Conservation (phyloP, 2,329 filamentous ascomycete species). For the Coniochaeta pulveracea region DNA sequence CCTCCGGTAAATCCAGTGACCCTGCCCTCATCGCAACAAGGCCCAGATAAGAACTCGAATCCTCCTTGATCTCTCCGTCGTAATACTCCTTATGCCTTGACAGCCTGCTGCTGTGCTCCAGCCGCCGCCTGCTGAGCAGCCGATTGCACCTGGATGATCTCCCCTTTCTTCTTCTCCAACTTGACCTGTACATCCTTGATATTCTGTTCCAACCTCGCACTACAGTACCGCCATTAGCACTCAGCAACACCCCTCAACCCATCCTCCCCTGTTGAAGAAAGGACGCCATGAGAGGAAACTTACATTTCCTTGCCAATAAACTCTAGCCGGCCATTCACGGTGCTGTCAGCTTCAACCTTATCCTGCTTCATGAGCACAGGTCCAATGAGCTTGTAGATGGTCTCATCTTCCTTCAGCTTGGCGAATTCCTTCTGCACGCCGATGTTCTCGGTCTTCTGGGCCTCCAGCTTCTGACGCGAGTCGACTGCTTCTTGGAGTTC, state of each 20-base stretch:
- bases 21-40: too few relatives aligned
- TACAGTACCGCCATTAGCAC: conserved; percentile 9
- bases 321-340: conserved; percentile 80
- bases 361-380: conserved; percentile 94
- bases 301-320: conserved; percentile 94
- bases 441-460: conserved; percentile 86
- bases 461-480: conserved; percentile 82
- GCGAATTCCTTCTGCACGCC: conserved; percentile 85
- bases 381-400: conserved; percentile 92
- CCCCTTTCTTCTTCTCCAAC: conserved; percentile 45
- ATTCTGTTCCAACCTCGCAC: conserved; percentile 30
- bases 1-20: neutral
- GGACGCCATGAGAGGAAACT: conserved; percentile 24
- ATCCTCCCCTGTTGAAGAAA: neutral
- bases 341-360: conserved; percentile 76
- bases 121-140: conserved; percentile 36
- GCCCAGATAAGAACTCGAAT: too few relatives aligned
- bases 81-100: conserved; percentile 15
- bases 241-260: neutral
- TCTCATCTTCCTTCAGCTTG: conserved; percentile 65
- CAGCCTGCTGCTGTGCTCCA: conserved; percentile 15
- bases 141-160: conserved; percentile 46
- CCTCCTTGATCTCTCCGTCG: conserved; percentile 6
- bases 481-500: conserved; percentile 69
- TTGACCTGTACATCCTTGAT: conserved; percentile 46